Conservation (phyloP, 768 basidiomycete species). For the Obba rivulosa region DNA sequence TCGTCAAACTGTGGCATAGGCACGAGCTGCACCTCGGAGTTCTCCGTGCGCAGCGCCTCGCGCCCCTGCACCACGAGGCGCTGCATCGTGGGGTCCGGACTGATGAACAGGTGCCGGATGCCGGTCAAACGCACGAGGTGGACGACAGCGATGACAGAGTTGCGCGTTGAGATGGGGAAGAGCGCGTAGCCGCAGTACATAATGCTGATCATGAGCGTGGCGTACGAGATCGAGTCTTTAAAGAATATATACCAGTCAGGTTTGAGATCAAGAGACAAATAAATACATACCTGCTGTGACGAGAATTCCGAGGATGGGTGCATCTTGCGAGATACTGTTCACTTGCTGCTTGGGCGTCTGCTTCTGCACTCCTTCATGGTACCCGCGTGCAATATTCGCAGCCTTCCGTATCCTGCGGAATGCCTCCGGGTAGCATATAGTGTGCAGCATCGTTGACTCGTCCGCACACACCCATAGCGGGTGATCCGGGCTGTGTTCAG, state of each 20-base stretch:
- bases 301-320: slow-evolving; percentile 5
- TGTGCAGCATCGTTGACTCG: not conserved
- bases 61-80: slow-evolving; percentile 13
- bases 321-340: slow-evolving; percentile 1
- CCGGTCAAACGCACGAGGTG: slow-evolving; percentile 26
- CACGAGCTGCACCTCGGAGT: slow-evolving; percentile 3
- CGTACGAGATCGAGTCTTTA: slow-evolving; percentile 23
- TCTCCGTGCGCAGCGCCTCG: slow-evolving; percentile 4
- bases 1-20: slow-evolving; percentile 15
- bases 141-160: slow-evolving; percentile 29
- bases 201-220: slow-evolving; percentile 12
- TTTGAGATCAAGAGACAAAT: too few species aligned
- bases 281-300: slow-evolving; percentile 1
- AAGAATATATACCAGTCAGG: too few species aligned
- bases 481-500: slow-evolving; percentile 5
- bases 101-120: slow-evolving; percentile 18
- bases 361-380: not conserved
- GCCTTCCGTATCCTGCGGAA: slow-evolving; percentile 3
- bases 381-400: slow-evolving; percentile 1
- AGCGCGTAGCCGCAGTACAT: slow-evolving; percentile 15
- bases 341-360: slow-evolving; percentile 1
- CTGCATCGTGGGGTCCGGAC: slow-evolving; percentile 15
- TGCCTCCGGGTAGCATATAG: slow-evolving; percentile 4
- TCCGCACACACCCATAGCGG: slow-evolving; percentile 4
- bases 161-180: slow-evolving; percentile 31